A percentile compares a stretch with the other conserved stretches of the same genome.
Conservation (phyloP, 306 rosid genomes). For the Lathyrus sativus region DNA sequence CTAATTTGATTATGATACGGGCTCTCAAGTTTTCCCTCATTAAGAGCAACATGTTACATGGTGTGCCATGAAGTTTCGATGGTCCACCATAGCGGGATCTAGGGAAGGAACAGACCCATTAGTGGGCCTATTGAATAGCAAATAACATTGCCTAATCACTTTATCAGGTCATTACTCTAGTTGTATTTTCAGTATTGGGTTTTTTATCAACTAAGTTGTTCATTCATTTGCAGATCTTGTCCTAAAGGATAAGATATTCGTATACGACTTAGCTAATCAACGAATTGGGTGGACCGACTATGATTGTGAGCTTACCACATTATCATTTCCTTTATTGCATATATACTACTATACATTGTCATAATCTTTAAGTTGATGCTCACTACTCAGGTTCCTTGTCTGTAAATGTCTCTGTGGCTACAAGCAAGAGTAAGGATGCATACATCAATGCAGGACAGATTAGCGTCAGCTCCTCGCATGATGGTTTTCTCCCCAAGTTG, state of each 20-base stretch:
- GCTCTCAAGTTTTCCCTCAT: not conserved
- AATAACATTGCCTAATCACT: not conserved
- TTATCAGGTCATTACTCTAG: not conserved
- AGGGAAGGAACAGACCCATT: not conserved
- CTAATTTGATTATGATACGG: not conserved
- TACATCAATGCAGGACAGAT: slow-evolving; percentile 68
- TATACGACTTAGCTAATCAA: slow-evolving; percentile 78
- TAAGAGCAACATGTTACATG: not conserved
- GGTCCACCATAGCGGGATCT: not conserved
- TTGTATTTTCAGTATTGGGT: slow-evolving; percentile 10
- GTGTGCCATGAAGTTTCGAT: not conserved
- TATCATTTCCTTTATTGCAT: slow-evolving; percentile 19
- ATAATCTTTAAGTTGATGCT: slow-evolving; percentile 27
- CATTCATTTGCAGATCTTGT: slow-evolving; percentile 74
- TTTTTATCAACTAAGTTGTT: slow-evolving; percentile 30
- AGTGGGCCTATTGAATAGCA: slow-evolving; percentile 5
- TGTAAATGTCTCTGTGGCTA: slow-evolving; percentile 78
- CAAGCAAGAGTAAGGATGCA: slow-evolving; percentile 77
- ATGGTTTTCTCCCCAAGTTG: slow-evolving; percentile 51
- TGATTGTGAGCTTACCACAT: slow-evolving; percentile 66
- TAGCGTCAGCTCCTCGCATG: slow-evolving; percentile 52
- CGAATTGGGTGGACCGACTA: slow-evolving; percentile 86
- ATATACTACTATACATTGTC: slow-evolving; percentile 17
- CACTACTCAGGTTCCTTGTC: slow-evolving; percentile 79
- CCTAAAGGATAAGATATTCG: slow-evolving; percentile 89